A percentile compares a stretch with the other conserved stretches of the same genome.
These are phyloP conservation scores for Vitis amurensis DNA, from an alignment of 164 flowering plant genomes.

Conservation along the genomic window DNA sequence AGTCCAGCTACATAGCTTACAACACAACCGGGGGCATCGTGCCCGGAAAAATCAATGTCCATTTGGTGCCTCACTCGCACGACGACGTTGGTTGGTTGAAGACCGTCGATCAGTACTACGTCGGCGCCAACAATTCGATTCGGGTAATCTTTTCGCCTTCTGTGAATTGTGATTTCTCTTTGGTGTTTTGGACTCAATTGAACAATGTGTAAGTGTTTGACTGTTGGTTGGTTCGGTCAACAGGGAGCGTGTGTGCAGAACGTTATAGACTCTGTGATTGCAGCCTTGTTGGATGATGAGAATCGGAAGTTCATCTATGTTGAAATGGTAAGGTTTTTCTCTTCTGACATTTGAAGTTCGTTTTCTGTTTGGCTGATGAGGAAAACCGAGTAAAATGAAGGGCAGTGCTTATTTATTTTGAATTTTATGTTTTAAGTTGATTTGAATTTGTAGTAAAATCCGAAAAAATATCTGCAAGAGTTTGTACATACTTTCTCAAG, in stretches of 20 bases:
- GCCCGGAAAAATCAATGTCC: slow-evolving; percentile 36
- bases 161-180: not conserved
- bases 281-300: slow-evolving; percentile 53
- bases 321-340: slow-evolving; percentile 33
- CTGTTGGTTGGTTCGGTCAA: not conserved
- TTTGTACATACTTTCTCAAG: not conserved
- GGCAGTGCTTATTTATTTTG: not conserved
- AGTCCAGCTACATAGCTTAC: slow-evolving; percentile 33
- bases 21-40: slow-evolving; percentile 28
- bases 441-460: too few species aligned
- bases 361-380: not conserved
- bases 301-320: slow-evolving; percentile 67
- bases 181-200: slow-evolving; percentile 5
- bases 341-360: not conserved
- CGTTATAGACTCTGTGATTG: slow-evolving; percentile 54
- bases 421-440: too few species aligned
- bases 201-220: too few species aligned
- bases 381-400: not conserved
- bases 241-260: slow-evolving; percentile 77
- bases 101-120: slow-evolving; percentile 48
- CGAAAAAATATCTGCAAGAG: too few species aligned
- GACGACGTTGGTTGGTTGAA: slow-evolving; percentile 50
- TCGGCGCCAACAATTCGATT: slow-evolving; percentile 41
- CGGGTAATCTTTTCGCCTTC: slow-evolving; percentile 15
- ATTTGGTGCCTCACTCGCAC: slow-evolving; percentile 44